Conservation (phyloP, 1,284 basidiomycete genomes). For the Singerocomus rubriflavus region DNA sequence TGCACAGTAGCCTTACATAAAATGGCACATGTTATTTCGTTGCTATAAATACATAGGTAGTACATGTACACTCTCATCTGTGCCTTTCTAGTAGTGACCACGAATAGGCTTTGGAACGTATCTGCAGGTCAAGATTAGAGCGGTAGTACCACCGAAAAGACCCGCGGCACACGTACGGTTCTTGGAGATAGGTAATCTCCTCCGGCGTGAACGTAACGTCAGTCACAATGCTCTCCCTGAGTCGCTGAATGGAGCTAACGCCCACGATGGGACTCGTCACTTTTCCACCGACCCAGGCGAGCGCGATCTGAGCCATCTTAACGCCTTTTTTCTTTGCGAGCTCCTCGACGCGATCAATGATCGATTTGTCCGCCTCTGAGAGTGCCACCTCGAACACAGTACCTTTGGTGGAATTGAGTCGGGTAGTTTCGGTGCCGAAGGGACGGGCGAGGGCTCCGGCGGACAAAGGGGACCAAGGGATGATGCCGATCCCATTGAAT, state of each 20-base stretch:
- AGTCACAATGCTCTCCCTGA: slow-evolving; percentile 23
- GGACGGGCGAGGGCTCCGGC: slow-evolving; percentile 41
- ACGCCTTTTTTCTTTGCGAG: slow-evolving; percentile 36
- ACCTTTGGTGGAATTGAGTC: slow-evolving; percentile 26
- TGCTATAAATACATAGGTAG: too few relatives aligned
- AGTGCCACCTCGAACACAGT: slow-evolving; percentile 28
- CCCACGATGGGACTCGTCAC: slow-evolving; percentile 40
- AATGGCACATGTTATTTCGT: too few relatives aligned
- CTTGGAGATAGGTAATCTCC: slow-evolving; percentile 30
- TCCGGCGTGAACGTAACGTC: slow-evolving; percentile 24
- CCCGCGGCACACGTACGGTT: slow-evolving; percentile 24
- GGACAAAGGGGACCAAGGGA: slow-evolving; percentile 41
- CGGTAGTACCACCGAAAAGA: too few relatives aligned
- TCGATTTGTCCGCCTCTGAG: slow-evolving; percentile 33
- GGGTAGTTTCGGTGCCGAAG: slow-evolving; percentile 27
- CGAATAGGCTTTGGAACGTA: too few relatives aligned
- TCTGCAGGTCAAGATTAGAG: too few relatives aligned
- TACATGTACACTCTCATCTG: too few relatives aligned
- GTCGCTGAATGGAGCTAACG: slow-evolving; percentile 21
- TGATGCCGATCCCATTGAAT: slow-evolving; percentile 44
- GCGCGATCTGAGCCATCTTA: slow-evolving; percentile 42
- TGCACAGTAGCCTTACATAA: too few relatives aligned
- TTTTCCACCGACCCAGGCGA: slow-evolving; percentile 39
- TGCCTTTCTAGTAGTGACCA: too few relatives aligned
- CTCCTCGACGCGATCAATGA: slow-evolving; percentile 42